A percentile compares a stretch with the other conserved stretches of the same genome.
Evolutionary conservation across 306 rosid species (phyloP).

Genomic region (Sindora glabra): DNA sequence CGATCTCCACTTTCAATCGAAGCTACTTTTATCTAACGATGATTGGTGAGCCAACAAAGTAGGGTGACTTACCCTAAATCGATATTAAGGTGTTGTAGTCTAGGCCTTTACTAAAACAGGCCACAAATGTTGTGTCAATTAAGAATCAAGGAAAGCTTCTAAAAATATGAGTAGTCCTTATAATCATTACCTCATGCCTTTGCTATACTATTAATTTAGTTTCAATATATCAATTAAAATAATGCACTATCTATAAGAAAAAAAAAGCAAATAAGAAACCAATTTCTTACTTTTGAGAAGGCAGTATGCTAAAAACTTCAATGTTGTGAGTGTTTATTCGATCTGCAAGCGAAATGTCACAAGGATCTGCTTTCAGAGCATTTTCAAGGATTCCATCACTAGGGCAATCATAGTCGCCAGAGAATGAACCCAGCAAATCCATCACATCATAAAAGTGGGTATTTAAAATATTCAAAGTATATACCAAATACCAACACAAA

Average conservation of each 20-base stretch:
- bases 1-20: too few species aligned
- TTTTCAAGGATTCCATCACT: constrained; percentile 85
- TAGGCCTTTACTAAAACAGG: too few species aligned
- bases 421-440: constrained; percentile 57
- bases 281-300: constrained; percentile 62
- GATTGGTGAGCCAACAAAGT: too few species aligned
- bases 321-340: constrained; percentile 47
- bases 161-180: not conserved
- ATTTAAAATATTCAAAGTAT: not conserved
- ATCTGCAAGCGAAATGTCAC: constrained; percentile 59
- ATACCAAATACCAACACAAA: not conserved
- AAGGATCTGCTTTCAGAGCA: constrained; percentile 69
- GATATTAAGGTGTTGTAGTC: too few species aligned
- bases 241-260: not conserved
- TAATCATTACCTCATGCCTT: not conserved
- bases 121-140: not conserved
- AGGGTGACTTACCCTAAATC: too few species aligned
- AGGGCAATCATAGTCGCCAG: constrained; percentile 74
- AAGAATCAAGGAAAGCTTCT: not conserved
- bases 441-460: constrained; percentile 12
- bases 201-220: not conserved
- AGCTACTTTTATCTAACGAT: too few species aligned
- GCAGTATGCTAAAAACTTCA: constrained; percentile 69
- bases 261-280: too few species aligned
- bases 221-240: not conserved